Base-by-base conservation (phyloP, 2,329 filamentous ascomycete species). In the Xylaria sp. region DNA sequence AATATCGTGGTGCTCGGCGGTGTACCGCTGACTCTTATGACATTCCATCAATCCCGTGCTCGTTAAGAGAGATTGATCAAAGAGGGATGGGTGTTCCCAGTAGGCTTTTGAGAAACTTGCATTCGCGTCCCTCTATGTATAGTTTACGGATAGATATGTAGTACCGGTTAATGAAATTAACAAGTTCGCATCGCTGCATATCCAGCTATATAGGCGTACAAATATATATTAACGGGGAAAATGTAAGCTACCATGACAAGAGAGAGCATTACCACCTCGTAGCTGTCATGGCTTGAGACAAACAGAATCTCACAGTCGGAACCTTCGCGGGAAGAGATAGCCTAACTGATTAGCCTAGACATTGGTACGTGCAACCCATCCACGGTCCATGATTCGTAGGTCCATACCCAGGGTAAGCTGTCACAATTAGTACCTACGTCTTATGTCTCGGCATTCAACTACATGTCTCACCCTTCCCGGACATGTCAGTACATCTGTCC, bases 381-480 rank as follows among this genome's bases (percentile, higher is more conserved):
- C 21, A 35, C 32, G 37, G 35, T 35, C 23, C 8, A 18, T 60
- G 21, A 55, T 55, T 65, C 27, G 37, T 16, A 40, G 27, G n/a
- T 32, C 27, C 18, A 32, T n/a, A 35, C 18, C 51, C 25, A 9
- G 29, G 13, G 18, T n/a, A 27, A 44, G 47, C 54, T 23, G 25
- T 51, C 42, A 29, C 25, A 25, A 35, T n/a, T 10, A n/a, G 47
- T 16, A 18, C 13, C 5, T 37, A 35, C 44, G 35, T 25, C 27
- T 23, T 8, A 48, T 47, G 48, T 47, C 40, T 32, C 44, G 44
- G 23, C 18, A 35, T 23, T 48, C 13, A 25, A n/a, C 18, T 44
- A 48, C 9, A 13, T 35, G 48, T 60, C 57, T 29, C 57, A 32
- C 35, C 21, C 51, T 60, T n/a, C 35, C 29, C 12, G 44, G 8